phyloP scores from a whole-genome alignment of 805 yeast genomes.

The Wilhelminamyces savonicus region DNA sequence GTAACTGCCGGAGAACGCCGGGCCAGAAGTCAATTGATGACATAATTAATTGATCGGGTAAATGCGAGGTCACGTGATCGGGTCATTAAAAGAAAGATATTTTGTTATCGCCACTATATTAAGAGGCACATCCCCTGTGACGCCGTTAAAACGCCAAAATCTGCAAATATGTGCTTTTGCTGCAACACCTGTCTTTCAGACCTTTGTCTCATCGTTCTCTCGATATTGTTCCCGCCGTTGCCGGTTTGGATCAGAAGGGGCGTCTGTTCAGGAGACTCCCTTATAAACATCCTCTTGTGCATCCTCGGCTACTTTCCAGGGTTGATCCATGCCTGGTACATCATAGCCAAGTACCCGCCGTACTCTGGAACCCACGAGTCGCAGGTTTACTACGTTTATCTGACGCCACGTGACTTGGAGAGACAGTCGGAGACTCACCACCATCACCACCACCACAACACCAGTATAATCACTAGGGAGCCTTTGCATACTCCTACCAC shows the following conservation, averaged over 20 bases:
- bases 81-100: too few relatives aligned
- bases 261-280: constrained; percentile 45
- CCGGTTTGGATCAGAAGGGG: constrained; percentile 69
- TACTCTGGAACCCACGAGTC: constrained; percentile 17
- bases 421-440: constrained; percentile 11
- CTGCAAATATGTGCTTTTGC: too few relatives aligned
- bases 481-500: too few relatives aligned
- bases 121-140: too few relatives aligned
- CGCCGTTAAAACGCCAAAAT: too few relatives aligned
- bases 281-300: constrained; percentile 37
- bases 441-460: constrained; percentile 19
- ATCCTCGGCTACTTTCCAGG: constrained; percentile 48
- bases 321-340: constrained; percentile 43
- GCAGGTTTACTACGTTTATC: constrained; percentile 28
- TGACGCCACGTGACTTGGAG: constrained; percentile 28
- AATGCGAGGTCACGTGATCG: too few relatives aligned
- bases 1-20: too few relatives aligned
- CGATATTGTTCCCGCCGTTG: constrained; percentile 67
- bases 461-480: constrained; percentile 5
- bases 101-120: too few relatives aligned
- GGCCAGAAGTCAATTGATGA: too few relatives aligned
- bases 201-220: constrained; percentile 50
- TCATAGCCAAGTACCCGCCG: constrained; percentile 42
- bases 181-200: constrained; percentile 41
- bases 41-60: too few relatives aligned